These are phyloP conservation scores for Aquilaria agallochum DNA, from an alignment of 441 rosid genomes.

Conservation along the genomic window DNA sequence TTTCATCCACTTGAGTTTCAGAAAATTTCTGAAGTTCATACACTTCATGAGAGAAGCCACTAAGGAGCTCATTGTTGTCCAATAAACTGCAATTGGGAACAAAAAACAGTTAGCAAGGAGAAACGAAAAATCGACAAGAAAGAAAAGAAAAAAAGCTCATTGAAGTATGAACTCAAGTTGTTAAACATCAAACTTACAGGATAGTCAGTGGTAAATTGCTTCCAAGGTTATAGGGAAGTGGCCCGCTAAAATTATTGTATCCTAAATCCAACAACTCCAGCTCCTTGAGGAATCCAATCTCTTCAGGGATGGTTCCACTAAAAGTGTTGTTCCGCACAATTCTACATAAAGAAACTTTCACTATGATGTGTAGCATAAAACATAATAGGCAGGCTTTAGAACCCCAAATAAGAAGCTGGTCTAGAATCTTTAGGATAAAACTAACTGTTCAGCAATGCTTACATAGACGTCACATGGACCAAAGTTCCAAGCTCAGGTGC, in stretches of 20 bases:
- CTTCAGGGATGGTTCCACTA: slow-evolving; percentile 33
- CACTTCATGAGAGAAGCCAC: slow-evolving; percentile 24
- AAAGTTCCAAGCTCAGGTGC: slow-evolving; percentile 30
- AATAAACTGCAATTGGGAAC: slow-evolving; percentile 22
- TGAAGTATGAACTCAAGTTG: not conserved
- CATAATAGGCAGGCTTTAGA: not conserved
- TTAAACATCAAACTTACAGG: slow-evolving; percentile 25
- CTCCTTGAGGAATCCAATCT: slow-evolving; percentile 27
- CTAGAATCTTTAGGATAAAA: no score
- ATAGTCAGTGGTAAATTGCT: slow-evolving; percentile 25
- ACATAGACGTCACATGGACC: slow-evolving; percentile 33
- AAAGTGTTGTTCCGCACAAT: slow-evolving; percentile 38
- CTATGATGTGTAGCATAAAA: not conserved
- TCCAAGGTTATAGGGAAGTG: slow-evolving; percentile 25
- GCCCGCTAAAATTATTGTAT: slow-evolving; percentile 31
- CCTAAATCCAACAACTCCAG: slow-evolving; percentile 35
- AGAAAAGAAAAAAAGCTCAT: not conserved
- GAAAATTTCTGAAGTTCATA: slow-evolving; percentile 17
- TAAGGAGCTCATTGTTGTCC: slow-evolving; percentile 33
- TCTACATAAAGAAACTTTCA: slow-evolving; percentile 16
- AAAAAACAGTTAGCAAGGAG: slow-evolving; percentile 9
- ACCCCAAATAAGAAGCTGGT: not conserved
- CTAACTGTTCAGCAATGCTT: slow-evolving; percentile 6
- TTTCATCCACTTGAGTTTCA: slow-evolving; percentile 30
- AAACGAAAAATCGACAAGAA: not conserved